These are phyloP conservation scores for Oldenlandia corymbosa DNA, from an alignment of 257 asterid species.

Conservation along the genomic window DNA sequence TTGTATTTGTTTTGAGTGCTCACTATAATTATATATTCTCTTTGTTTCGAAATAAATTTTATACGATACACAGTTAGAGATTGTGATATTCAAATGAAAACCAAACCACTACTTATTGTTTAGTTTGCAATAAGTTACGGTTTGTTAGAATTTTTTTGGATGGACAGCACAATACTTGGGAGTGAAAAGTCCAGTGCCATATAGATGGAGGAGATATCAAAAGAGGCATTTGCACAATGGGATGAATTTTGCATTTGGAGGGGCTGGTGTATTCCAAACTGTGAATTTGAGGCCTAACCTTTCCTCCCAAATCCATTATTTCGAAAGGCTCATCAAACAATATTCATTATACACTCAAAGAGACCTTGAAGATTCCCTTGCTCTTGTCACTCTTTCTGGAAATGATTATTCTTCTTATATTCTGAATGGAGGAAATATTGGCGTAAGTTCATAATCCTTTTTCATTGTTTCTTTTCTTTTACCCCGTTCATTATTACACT, in stretches of 20 bases:
- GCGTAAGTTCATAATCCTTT: constrained; percentile 22
- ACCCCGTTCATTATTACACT: no score
- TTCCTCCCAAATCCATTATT: constrained; percentile 53
- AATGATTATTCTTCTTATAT: constrained; percentile 53
- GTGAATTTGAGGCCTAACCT: constrained; percentile 42
- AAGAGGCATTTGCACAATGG: constrained; percentile 41
- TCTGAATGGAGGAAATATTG: constrained; percentile 32
- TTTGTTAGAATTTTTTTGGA: no score
- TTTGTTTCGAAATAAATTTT: neutral
- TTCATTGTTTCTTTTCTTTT: no score
- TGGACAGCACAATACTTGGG: constrained; percentile 71
- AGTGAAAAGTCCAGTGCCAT: constrained; percentile 51
- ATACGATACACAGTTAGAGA: no score
- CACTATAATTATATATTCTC: neutral
- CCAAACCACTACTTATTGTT: no score
- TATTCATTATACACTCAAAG: constrained; percentile 29
- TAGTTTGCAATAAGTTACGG: no score
- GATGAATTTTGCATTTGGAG: constrained; percentile 79
- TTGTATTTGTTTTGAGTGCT: no score
- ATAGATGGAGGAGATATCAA: constrained; percentile 45
- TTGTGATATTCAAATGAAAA: no score
- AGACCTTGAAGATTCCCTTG: constrained; percentile 46
- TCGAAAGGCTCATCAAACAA: constrained; percentile 32
- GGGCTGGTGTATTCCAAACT: constrained; percentile 75
- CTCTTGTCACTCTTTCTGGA: constrained; percentile 53